A percentile compares a stretch with the other conserved stretches of the same genome.
phyloP scores from a whole-genome alignment of 2,329 filamentous ascomycete species.

The Apiospora koreana region DNA sequence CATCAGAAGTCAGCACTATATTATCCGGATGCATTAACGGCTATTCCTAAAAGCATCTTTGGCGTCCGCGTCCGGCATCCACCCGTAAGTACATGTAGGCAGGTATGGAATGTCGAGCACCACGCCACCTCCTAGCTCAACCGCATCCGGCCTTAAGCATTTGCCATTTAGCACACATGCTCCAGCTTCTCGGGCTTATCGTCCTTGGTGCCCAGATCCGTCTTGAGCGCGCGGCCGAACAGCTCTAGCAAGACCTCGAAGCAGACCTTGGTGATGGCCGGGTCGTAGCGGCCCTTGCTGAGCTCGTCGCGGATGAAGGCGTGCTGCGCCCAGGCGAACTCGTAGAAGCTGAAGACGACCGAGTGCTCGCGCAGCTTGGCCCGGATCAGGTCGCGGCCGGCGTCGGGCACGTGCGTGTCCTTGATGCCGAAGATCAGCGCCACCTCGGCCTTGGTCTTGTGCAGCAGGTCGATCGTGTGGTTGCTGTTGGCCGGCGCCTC shows the following conservation, averaged over 20 bases:
- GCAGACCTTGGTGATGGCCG: slow-evolving; percentile 81
- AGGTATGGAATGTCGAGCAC: background rate
- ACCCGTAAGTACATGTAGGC: background rate
- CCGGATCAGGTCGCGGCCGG: slow-evolving; percentile 80
- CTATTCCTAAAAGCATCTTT: background rate
- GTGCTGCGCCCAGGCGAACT: slow-evolving; percentile 92
- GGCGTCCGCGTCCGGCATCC: background rate
- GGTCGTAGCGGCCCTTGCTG: slow-evolving; percentile 91
- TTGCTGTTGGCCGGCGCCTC: slow-evolving; percentile 39
- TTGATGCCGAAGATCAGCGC: slow-evolving; percentile 90
- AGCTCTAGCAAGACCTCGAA: slow-evolving; percentile 89
- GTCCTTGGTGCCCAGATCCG: slow-evolving; percentile 72
- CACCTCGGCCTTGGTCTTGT: slow-evolving; percentile 74
- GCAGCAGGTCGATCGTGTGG: slow-evolving; percentile 56
- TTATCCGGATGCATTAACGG: background rate
- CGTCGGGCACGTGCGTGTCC: slow-evolving; percentile 85
- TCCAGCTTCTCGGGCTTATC: slow-evolving; percentile 64
- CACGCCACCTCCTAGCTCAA: background rate
- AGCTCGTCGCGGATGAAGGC: slow-evolving; percentile 93
- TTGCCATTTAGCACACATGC: slow-evolving; percentile 66
- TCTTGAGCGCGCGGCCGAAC: slow-evolving; percentile 76
- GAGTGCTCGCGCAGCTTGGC: slow-evolving; percentile 75
- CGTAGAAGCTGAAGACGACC: slow-evolving; percentile 80
- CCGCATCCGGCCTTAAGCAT: background rate
- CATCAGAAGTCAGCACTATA: background rate